Percentiles rank a stretch among this genome's conserved stretches.
Conservation (phyloP, 2,329 filamentous ascomycete species). For the Colletotrichum lentis region DNA sequence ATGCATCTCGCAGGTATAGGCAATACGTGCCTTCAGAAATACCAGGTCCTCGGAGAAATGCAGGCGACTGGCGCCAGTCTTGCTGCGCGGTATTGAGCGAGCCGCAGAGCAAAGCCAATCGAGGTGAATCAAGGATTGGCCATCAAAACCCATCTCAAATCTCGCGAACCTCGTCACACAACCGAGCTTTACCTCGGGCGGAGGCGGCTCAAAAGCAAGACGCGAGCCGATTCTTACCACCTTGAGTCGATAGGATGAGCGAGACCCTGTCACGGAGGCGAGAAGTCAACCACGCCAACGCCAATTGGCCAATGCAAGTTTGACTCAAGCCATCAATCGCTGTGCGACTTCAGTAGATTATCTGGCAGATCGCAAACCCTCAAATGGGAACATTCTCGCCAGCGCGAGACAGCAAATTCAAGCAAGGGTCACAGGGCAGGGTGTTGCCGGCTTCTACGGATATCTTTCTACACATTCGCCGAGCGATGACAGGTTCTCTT, state of each 20-base stretch:
- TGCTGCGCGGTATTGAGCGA: background rate
- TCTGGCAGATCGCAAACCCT: background rate
- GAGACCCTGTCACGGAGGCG: background rate
- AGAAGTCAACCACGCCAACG: background rate
- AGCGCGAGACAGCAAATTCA: background rate
- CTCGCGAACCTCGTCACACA: background rate
- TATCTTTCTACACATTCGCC: background rate
- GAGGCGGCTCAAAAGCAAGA: constrained; percentile 20
- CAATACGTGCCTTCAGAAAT: too few relatives aligned
- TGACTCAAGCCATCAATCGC: background rate
- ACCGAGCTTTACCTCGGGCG: constrained; percentile 23
- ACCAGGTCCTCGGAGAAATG: background rate
- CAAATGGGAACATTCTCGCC: background rate
- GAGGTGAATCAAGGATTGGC: background rate
- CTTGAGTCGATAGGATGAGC: background rate
- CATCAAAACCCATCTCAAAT: background rate
- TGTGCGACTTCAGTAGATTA: background rate
- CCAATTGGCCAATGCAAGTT: constrained; percentile 2
- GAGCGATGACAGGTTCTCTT: background rate
- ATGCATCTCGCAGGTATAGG: background rate
- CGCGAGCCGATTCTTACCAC: background rate
- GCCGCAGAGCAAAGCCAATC: background rate
- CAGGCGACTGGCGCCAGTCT: background rate
- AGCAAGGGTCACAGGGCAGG: background rate
- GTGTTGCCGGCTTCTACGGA: background rate